A percentile compares a stretch with the other conserved stretches of the same genome.
phyloP scores from a whole-genome alignment of 441 rosid species.

The Manihot esculenta region DNA sequence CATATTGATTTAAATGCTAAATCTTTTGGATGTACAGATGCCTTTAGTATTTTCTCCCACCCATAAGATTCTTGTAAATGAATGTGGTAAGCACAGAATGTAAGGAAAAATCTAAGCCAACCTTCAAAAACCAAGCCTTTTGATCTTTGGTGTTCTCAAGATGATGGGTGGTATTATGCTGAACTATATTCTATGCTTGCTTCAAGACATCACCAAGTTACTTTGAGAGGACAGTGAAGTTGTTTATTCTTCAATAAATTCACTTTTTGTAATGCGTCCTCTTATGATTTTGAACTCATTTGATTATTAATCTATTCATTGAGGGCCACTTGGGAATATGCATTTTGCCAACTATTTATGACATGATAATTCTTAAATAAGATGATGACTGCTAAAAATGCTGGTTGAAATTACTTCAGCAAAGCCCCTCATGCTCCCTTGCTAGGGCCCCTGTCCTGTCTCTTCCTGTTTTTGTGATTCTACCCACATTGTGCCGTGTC shows the following conservation, averaged over 20 bases:
- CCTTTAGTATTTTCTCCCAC: background rate
- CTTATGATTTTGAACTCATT: background rate
- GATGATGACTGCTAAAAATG: background rate
- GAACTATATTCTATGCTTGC: background rate
- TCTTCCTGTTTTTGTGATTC: background rate
- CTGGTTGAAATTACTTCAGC: conserved; percentile 1
- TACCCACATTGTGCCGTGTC: background rate
- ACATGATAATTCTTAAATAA: background rate
- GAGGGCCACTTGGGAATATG: background rate
- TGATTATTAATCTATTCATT: background rate
- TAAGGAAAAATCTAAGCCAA: too few species aligned
- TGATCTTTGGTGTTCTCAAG: background rate
- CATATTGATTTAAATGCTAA: background rate
- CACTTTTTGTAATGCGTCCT: conserved; percentile 2
- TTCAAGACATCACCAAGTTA: background rate
- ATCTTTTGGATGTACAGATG: background rate
- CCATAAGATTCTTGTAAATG: background rate
- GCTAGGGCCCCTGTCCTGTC: background rate
- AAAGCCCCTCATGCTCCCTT: background rate
- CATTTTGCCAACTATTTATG: background rate
- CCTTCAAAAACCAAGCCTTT: background rate
- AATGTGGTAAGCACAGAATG: background rate
- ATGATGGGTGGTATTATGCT: background rate
- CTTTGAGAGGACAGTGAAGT: background rate
- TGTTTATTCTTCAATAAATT: background rate